phyloP scores from a whole-genome alignment of 148 eudicot genomes.

The Camellia granthamiana region DNA sequence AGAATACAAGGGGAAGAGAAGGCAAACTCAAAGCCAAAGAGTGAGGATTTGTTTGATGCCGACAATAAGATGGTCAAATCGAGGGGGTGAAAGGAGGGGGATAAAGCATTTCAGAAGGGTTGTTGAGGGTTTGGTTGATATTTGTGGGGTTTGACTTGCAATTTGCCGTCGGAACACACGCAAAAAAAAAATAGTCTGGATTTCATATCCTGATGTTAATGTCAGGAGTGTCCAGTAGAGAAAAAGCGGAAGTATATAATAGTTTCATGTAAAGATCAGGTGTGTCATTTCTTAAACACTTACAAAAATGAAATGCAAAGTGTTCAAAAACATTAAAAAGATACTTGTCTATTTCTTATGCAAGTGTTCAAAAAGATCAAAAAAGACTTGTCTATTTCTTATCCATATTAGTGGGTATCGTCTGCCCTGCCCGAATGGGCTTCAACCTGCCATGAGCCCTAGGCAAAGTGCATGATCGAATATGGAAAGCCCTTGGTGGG shows the following conservation, averaged over 20 bases:
- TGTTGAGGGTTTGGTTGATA: background rate
- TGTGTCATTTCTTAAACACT: conserved; percentile 10
- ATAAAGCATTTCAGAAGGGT: background rate
- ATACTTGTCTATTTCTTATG: background rate
- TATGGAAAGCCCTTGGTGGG: background rate
- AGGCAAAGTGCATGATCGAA: background rate
- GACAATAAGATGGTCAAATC: conserved; percentile 4
- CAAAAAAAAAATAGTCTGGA: background rate
- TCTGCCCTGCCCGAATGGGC: background rate
- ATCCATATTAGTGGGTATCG: background rate
- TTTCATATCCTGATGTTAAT: conserved; percentile 8
- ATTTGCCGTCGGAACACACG: background rate
- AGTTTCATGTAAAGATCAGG: conserved; percentile 5
- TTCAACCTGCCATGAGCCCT: background rate
- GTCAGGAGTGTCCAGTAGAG: conserved; percentile 9
- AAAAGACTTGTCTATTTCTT: background rate
- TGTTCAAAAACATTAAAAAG: background rate
- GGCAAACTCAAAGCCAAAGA: background rate
- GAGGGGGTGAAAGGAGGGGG: background rate
- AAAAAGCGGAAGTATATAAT: conserved; percentile 8
- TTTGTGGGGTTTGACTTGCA: conserved; percentile 3
- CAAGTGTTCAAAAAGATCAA: background rate
- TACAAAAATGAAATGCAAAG: background rate
- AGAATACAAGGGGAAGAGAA: background rate
- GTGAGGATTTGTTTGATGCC: conserved; percentile 6